Base-by-base conservation (phyloP, 2,329 filamentous ascomycete genomes). In the Aspergillus floridensis region DNA sequence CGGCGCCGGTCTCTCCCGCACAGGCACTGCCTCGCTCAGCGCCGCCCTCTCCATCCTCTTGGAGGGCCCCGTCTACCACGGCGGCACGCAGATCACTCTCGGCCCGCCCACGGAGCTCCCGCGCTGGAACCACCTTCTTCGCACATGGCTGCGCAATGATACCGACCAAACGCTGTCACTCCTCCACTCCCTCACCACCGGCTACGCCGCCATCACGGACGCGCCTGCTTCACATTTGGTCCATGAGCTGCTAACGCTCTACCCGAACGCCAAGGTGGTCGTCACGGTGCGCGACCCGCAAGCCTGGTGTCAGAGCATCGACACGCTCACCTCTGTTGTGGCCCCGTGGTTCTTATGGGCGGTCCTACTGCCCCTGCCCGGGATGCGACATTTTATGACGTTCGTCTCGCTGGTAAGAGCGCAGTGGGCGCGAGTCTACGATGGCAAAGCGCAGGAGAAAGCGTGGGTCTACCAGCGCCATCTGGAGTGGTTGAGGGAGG, bases 1-100 rank as follows among this genome's bases (percentile, higher is more conserved):
- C 56, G 69, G 68, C 16, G 68, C 68, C 5, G 69, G 69, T 0
- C 60, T 71, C n/a, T 59, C 80, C 16, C 75, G 81, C 53, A 83
- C 81, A 1, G 81, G 81, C 16, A 83, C 81, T 0, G 72, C 81
- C 10, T 82, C 82, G 22, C 80, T 82, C 72, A 77, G 77, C 35
- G 64, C 77, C 38, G 82, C 82, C 1, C 69, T 84, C 8, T 74
- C 73, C 60, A 79, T 77, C 58, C 73, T 84, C 4, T 76, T 83
- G 5, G 67, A 80, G 38, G 81, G 79, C 0, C 81, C 82, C 2
- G 76, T 80, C 47, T 77, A 81, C 65, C 81, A 84, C 62, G 79
- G 80, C 55, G 82, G 82, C 29, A 81, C 75, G 0, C 76, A 79
- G 59, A 65, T 57, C 14, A 67, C 63, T 2, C 55, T 58, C 4